phyloP scores from a whole-genome alignment of 805 yeast genomes.

The Ogataea corticis region DNA sequence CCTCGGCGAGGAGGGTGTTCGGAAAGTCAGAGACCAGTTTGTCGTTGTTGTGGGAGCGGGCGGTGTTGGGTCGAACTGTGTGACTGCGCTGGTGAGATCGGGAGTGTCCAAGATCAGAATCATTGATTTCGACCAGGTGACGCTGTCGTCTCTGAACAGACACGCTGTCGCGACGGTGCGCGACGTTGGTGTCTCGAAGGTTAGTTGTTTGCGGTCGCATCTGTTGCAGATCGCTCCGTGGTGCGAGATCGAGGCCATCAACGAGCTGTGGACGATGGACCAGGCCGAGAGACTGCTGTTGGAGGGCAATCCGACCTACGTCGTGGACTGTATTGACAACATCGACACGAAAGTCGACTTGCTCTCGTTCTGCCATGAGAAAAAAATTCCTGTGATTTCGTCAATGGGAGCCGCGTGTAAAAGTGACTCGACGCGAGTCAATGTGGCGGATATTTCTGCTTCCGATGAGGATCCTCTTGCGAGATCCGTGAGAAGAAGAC shows the following conservation, averaged over 20 bases:
- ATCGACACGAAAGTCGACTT: conserved; percentile 95
- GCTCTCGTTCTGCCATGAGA: conserved; percentile 65
- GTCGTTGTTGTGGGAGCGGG: conserved; percentile 91
- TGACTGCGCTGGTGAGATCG: conserved; percentile 86
- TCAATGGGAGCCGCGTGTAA: conserved; percentile 98
- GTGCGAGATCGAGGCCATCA: conserved; percentile 76
- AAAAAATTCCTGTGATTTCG: conserved; percentile 68
- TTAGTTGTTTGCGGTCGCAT: conserved; percentile 71
- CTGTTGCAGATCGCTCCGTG: conserved; percentile 86
- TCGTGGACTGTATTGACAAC: conserved; percentile 95
- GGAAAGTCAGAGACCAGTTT: conserved; percentile 64
- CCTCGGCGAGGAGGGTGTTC: conserved; percentile 82
- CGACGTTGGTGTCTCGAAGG: conserved; percentile 94
- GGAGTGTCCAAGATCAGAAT: conserved; percentile 80
- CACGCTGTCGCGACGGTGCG: conserved; percentile 90
- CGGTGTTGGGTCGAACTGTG: conserved; percentile 98
- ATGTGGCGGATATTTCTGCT: conserved; percentile 82
- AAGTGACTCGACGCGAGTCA: conserved; percentile 90
- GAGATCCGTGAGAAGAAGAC: conserved; percentile 78
- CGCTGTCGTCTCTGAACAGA: conserved; percentile 86
- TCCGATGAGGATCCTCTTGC: conserved; percentile 95
- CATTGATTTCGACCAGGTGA: conserved; percentile 95
- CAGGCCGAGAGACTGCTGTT: conserved; percentile 61
- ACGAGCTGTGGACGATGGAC: conserved; percentile 73
- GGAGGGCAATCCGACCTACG: conserved; percentile 65